Conservation (phyloP, 75 land plant genomes). For the Sequoiadendron giganteum region DNA sequence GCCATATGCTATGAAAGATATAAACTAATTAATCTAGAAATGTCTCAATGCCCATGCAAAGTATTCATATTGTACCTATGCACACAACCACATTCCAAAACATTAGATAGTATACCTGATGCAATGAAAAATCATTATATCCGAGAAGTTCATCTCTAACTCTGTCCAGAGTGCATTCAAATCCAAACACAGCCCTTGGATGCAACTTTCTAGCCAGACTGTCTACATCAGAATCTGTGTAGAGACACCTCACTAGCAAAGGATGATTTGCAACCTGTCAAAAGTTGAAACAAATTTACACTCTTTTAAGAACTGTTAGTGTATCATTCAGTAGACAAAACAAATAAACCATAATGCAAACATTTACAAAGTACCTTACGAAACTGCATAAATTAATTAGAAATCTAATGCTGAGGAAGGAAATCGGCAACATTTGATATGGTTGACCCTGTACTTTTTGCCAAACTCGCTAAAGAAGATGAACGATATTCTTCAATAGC, state of each 20-base stretch:
- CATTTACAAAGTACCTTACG: slow-evolving; percentile 71
- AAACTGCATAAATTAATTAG: slow-evolving; percentile 90
- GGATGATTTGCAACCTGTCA: slow-evolving; percentile 98
- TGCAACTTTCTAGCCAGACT: slow-evolving; percentile 70
- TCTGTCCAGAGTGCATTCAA: slow-evolving; percentile 83
- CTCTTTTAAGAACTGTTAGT: not conserved
- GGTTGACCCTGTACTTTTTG: slow-evolving; percentile 26
- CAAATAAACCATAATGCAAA: not conserved
- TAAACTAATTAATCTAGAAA: not conserved
- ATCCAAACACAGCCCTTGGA: slow-evolving; percentile 81
- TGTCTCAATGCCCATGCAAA: not conserved
- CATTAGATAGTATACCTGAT: slow-evolving; percentile 47
- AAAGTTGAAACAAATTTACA: not conserved
- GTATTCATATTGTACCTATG: not conserved
- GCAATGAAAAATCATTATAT: slow-evolving; percentile 86
- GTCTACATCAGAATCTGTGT: slow-evolving; percentile 72
- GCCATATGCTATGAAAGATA: not conserved
- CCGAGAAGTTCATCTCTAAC: slow-evolving; percentile 72
- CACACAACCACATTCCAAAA: not conserved
- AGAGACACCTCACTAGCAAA: slow-evolving; percentile 80
- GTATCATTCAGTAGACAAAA: slow-evolving; percentile 2
- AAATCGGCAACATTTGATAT: slow-evolving; percentile 25
- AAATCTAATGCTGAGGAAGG: slow-evolving; percentile 86
- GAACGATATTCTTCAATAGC: slow-evolving; percentile 87
- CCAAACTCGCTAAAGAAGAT: slow-evolving; percentile 54